Evolutionary conservation across 371 early-diverging fungal genomes (phyloP), one percentile per base, ranked within the genome.

Genomic region (Capniomyces stellatus): DNA sequence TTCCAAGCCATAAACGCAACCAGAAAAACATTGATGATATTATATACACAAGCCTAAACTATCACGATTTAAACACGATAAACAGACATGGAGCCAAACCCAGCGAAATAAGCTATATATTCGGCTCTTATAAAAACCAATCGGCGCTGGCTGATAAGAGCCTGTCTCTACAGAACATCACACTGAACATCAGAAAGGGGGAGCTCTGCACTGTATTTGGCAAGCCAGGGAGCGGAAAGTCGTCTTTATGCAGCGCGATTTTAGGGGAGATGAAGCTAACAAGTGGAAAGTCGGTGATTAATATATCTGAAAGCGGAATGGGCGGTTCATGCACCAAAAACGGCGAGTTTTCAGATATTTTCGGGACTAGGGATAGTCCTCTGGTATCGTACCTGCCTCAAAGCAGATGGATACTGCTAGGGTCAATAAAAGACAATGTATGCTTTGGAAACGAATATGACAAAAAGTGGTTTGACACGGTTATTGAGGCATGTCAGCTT

Each of bases 151-250:
- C 64, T 0, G 65, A 79, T 55, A 75, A 92, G 42, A 67, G 71
- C 48, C 61, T 92, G 21, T 64, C 59, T 1, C 71, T 80, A 35
- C 6, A 6, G 15, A 35, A 35, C 35, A 15, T 35, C 6, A 35
- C 6, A 10, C 6, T 54, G 18, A 46, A 4, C 24, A 43, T 54
- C 25, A 58, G 62, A 19, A 79, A 78, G 46, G 77, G 79, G n/a
- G 71, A 75, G 35, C 64, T 89, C 6, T 54, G 82, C 19, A 80
- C 83, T 10, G 67, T 95, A 29, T 80, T 90, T 23, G 96, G 93
- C 2, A 75, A 75, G 43, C 89, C 92, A 2, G 93, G 93, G 18
- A 58, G 83, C 6, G 94, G 94, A 29, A 93, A 93, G 60, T 83
- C 87, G n/a, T 84, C 90, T 1, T 63, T 92, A 29, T 64, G 89